Percentiles rank a stretch among this genome's conserved stretches.
phyloP scores from a whole-genome alignment of 257 asterid genomes.

The Coffea canephora region DNA sequence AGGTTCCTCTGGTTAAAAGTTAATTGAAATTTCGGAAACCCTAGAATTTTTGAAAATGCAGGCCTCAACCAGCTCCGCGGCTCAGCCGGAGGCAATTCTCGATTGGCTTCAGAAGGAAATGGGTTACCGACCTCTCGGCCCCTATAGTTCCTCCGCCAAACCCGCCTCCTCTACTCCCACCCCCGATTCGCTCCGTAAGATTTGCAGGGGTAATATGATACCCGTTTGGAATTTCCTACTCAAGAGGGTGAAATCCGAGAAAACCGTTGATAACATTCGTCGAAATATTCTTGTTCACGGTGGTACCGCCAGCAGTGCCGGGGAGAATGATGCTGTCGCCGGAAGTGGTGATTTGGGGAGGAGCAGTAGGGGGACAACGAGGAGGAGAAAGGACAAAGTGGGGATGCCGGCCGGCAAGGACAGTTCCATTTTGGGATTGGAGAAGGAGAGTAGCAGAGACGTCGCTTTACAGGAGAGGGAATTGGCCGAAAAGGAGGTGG shows the following conservation, averaged over 20 bases:
- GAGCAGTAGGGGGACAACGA: slow-evolving; percentile 33
- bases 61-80: slow-evolving; percentile 50
- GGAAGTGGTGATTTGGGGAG: slow-evolving; percentile 19
- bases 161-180: slow-evolving; percentile 50
- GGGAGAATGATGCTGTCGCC: slow-evolving; percentile 28
- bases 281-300: slow-evolving; percentile 91
- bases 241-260: slow-evolving; percentile 88
- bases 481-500: slow-evolving; percentile 95
- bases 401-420: slow-evolving; percentile 27
- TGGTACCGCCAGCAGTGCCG: slow-evolving; percentile 22
- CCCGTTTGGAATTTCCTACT: slow-evolving; percentile 84
- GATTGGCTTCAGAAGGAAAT: slow-evolving; percentile 94
- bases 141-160: slow-evolving; percentile 62
- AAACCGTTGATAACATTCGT: slow-evolving; percentile 85
- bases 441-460: slow-evolving; percentile 62
- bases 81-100: slow-evolving; percentile 83
- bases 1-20: no score
- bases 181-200: slow-evolving; percentile 72
- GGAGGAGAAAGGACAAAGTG: slow-evolving; percentile 49
- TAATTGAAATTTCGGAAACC: not conserved
- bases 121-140: slow-evolving; percentile 94
- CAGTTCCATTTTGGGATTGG: slow-evolving; percentile 21
- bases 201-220: slow-evolving; percentile 96
- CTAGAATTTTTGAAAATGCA: slow-evolving; percentile 39
- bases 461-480: slow-evolving; percentile 91